phyloP scores from a whole-genome alignment of 352 stramenopile species.

The Globisporangium uncinulatum region DNA sequence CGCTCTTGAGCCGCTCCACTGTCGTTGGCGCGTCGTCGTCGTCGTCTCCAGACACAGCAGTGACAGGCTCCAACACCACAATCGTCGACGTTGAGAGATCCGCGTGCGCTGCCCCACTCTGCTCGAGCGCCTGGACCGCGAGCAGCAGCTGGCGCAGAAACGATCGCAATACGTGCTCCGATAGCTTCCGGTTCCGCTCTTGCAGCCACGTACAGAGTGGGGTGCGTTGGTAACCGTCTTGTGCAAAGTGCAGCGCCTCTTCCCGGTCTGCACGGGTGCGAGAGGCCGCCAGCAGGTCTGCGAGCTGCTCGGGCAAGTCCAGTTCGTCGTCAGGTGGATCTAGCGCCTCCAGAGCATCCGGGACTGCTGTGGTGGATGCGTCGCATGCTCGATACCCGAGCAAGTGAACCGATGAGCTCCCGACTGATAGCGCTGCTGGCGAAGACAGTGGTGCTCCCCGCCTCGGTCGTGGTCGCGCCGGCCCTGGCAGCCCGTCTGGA shows the following conservation, averaged over 20 bases:
- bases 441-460: neutral
- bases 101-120: conserved; percentile 28
- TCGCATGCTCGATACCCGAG: neutral
- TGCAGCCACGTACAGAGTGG: conserved; percentile 41
- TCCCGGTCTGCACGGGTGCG: conserved; percentile 4
- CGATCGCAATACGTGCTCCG: conserved; percentile 34
- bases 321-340: conserved; percentile 1
- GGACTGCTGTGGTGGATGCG: neutral
- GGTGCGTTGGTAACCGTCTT: conserved; percentile 23
- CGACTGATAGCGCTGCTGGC: neutral
- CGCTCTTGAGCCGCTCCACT: neutral
- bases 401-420: conserved; percentile 8
- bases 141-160: conserved; percentile 62
- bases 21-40: neutral
- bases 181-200: conserved; percentile 18
- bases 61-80: conserved; percentile 24
- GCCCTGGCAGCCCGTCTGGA: neutral
- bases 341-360: neutral
- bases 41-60: neutral
- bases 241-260: conserved; percentile 10
- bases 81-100: conserved; percentile 57
- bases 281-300: conserved; percentile 3
- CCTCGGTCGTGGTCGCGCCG: neutral
- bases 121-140: conserved; percentile 49
- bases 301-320: conserved; percentile 5